Evolutionary conservation across 2,329 filamentous ascomycete species (phyloP).

Genomic region (Phialophora verrucosa): DNA sequence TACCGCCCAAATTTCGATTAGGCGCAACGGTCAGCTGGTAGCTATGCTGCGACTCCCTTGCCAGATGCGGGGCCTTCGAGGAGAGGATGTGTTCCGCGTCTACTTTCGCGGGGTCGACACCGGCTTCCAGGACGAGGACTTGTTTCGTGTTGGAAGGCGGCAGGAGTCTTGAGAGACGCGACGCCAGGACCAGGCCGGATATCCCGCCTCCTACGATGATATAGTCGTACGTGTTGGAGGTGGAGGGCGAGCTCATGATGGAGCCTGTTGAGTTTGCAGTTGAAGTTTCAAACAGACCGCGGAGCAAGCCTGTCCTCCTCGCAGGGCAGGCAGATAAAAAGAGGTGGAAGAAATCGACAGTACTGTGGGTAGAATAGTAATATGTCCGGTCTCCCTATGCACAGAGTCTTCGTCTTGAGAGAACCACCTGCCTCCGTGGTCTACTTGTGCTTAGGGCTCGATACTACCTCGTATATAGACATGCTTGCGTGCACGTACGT

Average conservation of each 20-base stretch:
- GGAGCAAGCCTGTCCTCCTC: neutral
- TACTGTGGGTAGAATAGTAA: too few species aligned
- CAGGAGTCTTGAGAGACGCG: conserved; percentile 27
- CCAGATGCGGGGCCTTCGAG: neutral
- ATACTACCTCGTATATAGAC: neutral
- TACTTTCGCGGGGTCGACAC: conserved; percentile 17
- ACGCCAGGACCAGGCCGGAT: conserved; percentile 28
- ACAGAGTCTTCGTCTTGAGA: neutral
- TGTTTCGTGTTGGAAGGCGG: conserved; percentile 12
- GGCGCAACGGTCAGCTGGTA: conserved; percentile 17
- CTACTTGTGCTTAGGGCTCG: neutral
- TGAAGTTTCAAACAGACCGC: neutral
- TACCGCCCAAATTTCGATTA: conserved; percentile 20
- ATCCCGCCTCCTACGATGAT: conserved; percentile 34
- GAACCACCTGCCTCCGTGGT: neutral
- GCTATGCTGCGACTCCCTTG: conserved; percentile 15
- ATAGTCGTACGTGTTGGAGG: conserved; percentile 27
- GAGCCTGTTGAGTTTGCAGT: neutral
- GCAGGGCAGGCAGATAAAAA: too few species aligned
- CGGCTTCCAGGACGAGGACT: conserved; percentile 31
- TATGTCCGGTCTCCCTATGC: neutral
- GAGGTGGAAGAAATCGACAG: too few species aligned
- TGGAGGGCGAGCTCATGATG: neutral
- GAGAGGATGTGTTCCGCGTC: conserved; percentile 15
- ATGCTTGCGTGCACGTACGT: neutral